Evolutionary conservation across 169 alveolate species (phyloP), one percentile per base, ranked within the genome.

Genomic region (Plasmodium cynomolgi): DNA sequence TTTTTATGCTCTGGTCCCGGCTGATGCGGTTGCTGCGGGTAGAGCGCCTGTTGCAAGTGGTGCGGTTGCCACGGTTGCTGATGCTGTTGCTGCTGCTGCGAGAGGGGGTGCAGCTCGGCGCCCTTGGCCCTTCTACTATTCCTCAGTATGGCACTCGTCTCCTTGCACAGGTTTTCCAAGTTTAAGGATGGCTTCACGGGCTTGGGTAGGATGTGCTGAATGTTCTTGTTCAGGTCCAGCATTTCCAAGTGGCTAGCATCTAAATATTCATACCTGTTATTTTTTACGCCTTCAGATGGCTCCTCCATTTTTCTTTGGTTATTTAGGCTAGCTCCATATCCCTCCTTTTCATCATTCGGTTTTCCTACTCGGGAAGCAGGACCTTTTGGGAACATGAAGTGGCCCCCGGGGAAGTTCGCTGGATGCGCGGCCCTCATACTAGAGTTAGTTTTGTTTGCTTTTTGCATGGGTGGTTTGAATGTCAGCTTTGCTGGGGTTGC

Each of bases 191-290:
- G 94, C 37, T 90, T 81, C 37, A 90, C 79, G 82, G 84, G 94
- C 73, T 90, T 90, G 50, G 94, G 94, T 17, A 90, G 71, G 15
- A 90, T 56, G 47, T 90, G 82, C 37, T 44, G 73, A 50, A 90
- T 79, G 20, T 90, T 79, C 73, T 90, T 90, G 75, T 90, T 90
- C 54, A 90, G 74, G 74, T 90, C 94, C 68, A 90, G 82, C 94
- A 90, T 90, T 90, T 90, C 90, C 83, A 90, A 90, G 72, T 90
- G 94, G 20, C 79, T 90, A 29, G 94, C 29, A 90, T 90, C 94
- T 81, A 90, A 90, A 90, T 80, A 90, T 79, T 90, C 84, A 77
- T 80, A 90, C 33, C 74, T 90, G 73, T 41, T 33, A 79, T 80
- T 80, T 90, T 26, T 80, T 44, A n/a, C 62, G 15, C 73, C n/a